A percentile compares a stretch with the other conserved stretches of the same genome.
phyloP scores from a whole-genome alignment of 108 stramenopile genomes.

The Skeletonema grethae region DNA sequence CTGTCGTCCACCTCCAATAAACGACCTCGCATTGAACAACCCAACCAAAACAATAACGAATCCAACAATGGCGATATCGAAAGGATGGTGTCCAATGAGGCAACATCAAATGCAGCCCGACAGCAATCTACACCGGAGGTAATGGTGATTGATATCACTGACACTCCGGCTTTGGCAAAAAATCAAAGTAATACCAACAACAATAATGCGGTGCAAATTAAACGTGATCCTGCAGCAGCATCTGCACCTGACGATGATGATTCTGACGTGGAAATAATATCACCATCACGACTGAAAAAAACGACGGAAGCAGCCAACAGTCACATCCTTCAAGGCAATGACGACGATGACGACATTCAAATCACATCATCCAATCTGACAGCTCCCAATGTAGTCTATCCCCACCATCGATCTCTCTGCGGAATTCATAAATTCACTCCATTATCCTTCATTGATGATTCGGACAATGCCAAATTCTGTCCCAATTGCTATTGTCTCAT shows the following conservation, averaged over 20 bases:
- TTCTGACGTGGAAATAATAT: background rate
- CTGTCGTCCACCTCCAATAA: background rate
- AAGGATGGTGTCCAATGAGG: no score
- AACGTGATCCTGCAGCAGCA: background rate
- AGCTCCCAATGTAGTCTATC: conserved; percentile 67
- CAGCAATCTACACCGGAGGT: background rate
- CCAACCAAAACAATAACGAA: background rate
- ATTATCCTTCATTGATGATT: background rate
- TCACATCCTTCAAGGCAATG: background rate
- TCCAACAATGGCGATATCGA: background rate
- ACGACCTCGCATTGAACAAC: background rate
- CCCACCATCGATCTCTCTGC: conserved; percentile 56
- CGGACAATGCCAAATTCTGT: conserved; percentile 41
- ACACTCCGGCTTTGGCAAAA: background rate
- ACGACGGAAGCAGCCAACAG: background rate
- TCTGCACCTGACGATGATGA: background rate
- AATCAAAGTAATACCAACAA: background rate
- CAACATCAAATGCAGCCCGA: no score
- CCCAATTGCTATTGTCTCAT: conserved; percentile 71
- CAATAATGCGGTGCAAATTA: background rate
- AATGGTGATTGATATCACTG: background rate
- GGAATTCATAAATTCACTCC: conserved; percentile 44
- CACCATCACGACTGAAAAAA: conserved; percentile 1
- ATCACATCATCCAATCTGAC: conserved; percentile 45
- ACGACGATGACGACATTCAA: conserved; percentile 45